A percentile compares a stretch with the other conserved stretches of the same genome.
Evolutionary conservation across 768 basidiomycete genomes (phyloP).

Genomic region (Galerina sulciceps): DNA sequence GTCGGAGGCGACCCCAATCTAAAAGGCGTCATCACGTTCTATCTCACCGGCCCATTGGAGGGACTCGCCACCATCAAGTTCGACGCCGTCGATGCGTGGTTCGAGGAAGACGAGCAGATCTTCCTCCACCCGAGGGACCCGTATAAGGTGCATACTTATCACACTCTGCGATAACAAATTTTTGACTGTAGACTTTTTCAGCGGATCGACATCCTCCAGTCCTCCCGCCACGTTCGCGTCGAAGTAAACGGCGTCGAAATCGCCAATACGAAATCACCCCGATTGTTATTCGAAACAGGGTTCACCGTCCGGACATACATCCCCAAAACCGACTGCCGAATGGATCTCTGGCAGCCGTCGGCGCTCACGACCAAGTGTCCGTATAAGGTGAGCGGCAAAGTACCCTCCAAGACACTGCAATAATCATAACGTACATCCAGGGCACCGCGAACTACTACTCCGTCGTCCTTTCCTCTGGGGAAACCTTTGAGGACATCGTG

Average conservation of each 20-base stretch:
- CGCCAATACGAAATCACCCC: slow-evolving; percentile 58
- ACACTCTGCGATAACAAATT: no score
- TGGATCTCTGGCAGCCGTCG: slow-evolving; percentile 55
- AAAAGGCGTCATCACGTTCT: slow-evolving; percentile 34
- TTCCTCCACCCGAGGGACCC: slow-evolving; percentile 69
- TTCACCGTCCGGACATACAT: slow-evolving; percentile 64
- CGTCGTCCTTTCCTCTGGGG: slow-evolving; percentile 48
- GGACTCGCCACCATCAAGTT: slow-evolving; percentile 56
- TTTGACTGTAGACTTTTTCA: no score
- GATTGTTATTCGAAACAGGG: slow-evolving; percentile 61
- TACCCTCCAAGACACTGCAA: neutral
- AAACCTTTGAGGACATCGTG: slow-evolving; percentile 50
- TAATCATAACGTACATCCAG: slow-evolving; percentile 31
- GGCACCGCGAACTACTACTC: slow-evolving; percentile 64
- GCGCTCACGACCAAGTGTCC: slow-evolving; percentile 55
- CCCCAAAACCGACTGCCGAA: slow-evolving; percentile 55
- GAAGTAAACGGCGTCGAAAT: slow-evolving; percentile 67
- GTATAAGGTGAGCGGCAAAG: slow-evolving; percentile 56
- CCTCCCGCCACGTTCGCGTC: slow-evolving; percentile 63
- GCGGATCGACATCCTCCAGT: slow-evolving; percentile 65
- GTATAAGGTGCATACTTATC: slow-evolving; percentile 53
- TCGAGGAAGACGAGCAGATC: slow-evolving; percentile 70
- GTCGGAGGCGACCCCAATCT: slow-evolving; percentile 36
- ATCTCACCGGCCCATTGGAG: slow-evolving; percentile 37
- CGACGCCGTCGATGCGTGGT: slow-evolving; percentile 61